These are phyloP conservation scores for Yamadazyma aaseri DNA, from an alignment of 1,139 yeast genomes.

Conservation along the genomic window DNA sequence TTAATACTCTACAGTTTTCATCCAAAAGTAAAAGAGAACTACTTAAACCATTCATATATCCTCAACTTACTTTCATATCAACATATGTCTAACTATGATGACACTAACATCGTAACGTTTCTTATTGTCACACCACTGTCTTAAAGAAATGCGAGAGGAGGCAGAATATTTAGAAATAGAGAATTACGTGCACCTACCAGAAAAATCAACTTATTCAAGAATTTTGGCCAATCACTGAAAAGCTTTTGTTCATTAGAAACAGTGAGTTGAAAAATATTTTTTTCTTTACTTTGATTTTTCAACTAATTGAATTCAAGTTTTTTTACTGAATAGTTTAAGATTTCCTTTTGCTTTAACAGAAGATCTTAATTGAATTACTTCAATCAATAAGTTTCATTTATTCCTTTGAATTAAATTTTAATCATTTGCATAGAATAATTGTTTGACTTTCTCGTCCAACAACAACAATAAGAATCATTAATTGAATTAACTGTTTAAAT, in stretches of 20 bases:
- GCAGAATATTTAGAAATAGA: too few species aligned
- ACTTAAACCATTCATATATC: too few species aligned
- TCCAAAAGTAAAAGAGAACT: too few species aligned
- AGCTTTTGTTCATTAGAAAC: slow-evolving; percentile 24
- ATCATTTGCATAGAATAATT: not conserved
- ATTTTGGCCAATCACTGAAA: slow-evolving; percentile 22
- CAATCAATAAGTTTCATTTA: not conserved
- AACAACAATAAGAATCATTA: too few species aligned
- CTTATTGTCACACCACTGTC: too few species aligned
- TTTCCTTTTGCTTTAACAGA: not conserved
- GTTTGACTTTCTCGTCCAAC: not conserved
- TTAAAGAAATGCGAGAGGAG: too few species aligned
- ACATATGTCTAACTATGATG: too few species aligned
- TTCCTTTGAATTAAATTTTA: not conserved
- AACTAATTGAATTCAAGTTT: slow-evolving; percentile 12
- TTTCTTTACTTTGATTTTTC: slow-evolving; percentile 7
- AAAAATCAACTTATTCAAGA: too few species aligned
- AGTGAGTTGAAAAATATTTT: slow-evolving; percentile 10
- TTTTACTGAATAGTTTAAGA: slow-evolving; percentile 6
- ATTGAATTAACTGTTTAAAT: too few species aligned
- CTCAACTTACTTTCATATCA: too few species aligned
- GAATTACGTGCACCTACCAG: slow-evolving; percentile 3
- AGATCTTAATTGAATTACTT: not conserved
- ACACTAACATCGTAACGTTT: too few species aligned
- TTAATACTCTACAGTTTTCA: too few species aligned